Conservation (phyloP, 768 basidiomycete genomes). For the Galerina sulciceps region DNA sequence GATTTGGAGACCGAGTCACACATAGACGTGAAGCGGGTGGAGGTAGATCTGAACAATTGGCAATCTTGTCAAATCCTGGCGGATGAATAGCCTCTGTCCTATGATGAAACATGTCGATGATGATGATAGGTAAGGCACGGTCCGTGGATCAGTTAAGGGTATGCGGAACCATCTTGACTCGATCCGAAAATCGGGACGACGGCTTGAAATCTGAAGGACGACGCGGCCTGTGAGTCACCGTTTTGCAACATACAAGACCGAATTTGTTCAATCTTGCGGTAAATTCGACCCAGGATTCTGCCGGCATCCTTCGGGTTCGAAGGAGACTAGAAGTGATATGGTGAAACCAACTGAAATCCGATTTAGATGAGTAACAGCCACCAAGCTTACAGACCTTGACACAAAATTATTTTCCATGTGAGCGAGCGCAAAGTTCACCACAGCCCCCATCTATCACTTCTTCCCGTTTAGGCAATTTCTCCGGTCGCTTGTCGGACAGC, state of each 20-base stretch:
- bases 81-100: conserved; percentile 36
- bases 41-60: conserved; percentile 34
- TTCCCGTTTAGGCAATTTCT: conserved; percentile 7
- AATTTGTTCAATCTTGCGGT: neutral
- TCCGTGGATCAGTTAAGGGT: conserved; percentile 38
- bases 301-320: neutral
- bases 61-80: conserved; percentile 34
- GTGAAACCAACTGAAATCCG: conserved; percentile 18
- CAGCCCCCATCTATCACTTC: conserved; percentile 19
- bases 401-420: conserved; percentile 9
- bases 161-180: conserved; percentile 39
- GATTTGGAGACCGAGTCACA: conserved; percentile 37
- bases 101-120: conserved; percentile 37
- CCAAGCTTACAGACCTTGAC: conserved; percentile 13
- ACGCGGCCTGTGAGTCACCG: conserved; percentile 33
- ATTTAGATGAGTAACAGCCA: conserved; percentile 18
- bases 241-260: conserved; percentile 17
- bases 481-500: conserved; percentile 13
- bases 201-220: conserved; percentile 17
- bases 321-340: conserved; percentile 13
- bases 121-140: conserved; percentile 32
- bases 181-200: conserved; percentile 30
- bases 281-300: conserved; percentile 1
- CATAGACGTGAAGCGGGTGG: conserved; percentile 28
- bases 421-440: conserved; percentile 13